Percentiles rank a stretch among this genome's conserved stretches.
Evolutionary conservation across 106 monocot genomes (phyloP).

Genomic region (Dioscorea dumetorum): DNA sequence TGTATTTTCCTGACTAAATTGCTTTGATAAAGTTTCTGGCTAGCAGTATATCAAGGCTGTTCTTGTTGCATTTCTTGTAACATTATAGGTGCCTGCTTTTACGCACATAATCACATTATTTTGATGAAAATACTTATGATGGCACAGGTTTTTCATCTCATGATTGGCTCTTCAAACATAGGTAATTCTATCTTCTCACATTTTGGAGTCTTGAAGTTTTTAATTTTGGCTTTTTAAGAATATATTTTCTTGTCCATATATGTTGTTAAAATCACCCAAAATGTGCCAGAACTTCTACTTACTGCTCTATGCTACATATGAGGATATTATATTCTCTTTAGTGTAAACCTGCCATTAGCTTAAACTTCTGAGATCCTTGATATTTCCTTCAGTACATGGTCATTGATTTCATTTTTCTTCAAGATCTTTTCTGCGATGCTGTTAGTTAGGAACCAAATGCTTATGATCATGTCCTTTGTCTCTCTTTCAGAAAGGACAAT

Average conservation of each 20-base stretch:
- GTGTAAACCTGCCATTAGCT: neutral
- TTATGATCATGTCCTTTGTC: too few relatives aligned
- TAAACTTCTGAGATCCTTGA: too few relatives aligned
- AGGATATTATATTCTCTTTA: neutral
- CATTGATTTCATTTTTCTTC: too few relatives aligned
- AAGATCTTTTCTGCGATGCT: too few relatives aligned
- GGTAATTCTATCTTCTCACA: constrained; percentile 22
- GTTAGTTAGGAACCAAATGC: too few relatives aligned
- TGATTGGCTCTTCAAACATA: constrained; percentile 72
- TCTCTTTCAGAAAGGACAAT: too few relatives aligned
- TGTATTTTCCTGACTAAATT: neutral
- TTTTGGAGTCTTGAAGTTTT: too few relatives aligned
- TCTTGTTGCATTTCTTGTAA: neutral
- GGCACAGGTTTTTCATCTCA: constrained; percentile 75
- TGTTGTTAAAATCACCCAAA: too few relatives aligned
- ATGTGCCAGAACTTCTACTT: neutral
- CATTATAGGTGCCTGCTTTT: neutral
- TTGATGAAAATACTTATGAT: constrained; percentile 19
- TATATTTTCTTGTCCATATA: too few relatives aligned
- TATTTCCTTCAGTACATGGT: too few relatives aligned
- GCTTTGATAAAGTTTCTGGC: neutral
- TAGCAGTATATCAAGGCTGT: neutral
- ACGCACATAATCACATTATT: neutral
- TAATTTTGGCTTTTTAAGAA: too few relatives aligned
- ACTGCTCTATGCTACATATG: neutral